These are phyloP conservation scores for Russula vinacea DNA, from an alignment of 768 basidiomycete genomes.

Conservation along the genomic window DNA sequence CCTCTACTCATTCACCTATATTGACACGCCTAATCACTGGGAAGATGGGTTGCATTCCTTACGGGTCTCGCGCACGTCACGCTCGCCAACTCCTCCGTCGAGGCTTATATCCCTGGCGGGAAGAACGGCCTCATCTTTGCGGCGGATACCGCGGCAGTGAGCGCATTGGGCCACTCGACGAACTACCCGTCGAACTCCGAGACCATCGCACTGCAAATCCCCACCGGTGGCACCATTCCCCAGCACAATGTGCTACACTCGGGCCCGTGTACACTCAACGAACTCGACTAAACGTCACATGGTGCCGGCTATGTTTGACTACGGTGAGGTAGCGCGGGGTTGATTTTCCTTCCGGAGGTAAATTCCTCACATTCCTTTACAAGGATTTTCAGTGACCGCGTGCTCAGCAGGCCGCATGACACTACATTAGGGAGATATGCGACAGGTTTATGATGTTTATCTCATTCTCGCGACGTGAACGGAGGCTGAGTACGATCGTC, in stretches of 20 bases:
- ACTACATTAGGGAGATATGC: neutral
- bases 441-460: neutral
- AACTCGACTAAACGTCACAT: conserved; percentile 13
- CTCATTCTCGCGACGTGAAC: neutral
- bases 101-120: conserved; percentile 30
- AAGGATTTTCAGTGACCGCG: neutral
- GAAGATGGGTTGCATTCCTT: conserved; percentile 32
- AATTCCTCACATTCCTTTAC: neutral
- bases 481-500: neutral
- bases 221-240: conserved; percentile 31
- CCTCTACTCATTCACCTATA: neutral
- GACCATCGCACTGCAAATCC: conserved; percentile 33
- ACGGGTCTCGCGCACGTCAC: conserved; percentile 33
- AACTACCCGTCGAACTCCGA: conserved; percentile 30
- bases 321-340: neutral
- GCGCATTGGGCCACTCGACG: conserved; percentile 31
- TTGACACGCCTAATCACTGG: neutral
- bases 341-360: neutral
- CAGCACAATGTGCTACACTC: conserved; percentile 29
- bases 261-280: conserved; percentile 29
- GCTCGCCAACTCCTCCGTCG: conserved; percentile 25
- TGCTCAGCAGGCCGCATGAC: neutral
- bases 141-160: conserved; percentile 26
- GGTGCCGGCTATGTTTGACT: neutral
- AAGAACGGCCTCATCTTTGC: conserved; percentile 31